Percentiles rank a stretch among this genome's conserved stretches.
phyloP scores from a whole-genome alignment of 2,329 filamentous ascomycete genomes.

The Xylariaceae sp. region DNA sequence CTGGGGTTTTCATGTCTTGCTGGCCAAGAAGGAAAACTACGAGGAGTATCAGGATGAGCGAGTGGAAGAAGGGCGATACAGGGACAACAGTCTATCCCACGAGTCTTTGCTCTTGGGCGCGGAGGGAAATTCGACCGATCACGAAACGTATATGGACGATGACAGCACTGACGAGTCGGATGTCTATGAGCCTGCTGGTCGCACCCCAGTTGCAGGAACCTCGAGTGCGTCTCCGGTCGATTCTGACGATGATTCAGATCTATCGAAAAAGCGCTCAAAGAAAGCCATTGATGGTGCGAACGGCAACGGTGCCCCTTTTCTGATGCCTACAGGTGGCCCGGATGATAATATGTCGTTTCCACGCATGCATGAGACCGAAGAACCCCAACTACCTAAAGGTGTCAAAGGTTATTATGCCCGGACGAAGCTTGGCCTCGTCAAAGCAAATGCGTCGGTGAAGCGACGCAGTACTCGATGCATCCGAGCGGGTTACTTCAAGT shows the following conservation, averaged over 20 bases:
- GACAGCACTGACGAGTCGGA: conserved; percentile 39
- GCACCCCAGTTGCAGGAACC: conserved; percentile 47
- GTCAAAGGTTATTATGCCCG: conserved; percentile 37
- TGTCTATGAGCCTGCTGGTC: conserved; percentile 50
- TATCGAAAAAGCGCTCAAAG: conserved; percentile 23
- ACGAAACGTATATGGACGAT: conserved; percentile 14
- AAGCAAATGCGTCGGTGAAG: conserved; percentile 11
- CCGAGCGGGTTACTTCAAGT: conserved; percentile 6
- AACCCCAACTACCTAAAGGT: conserved; percentile 36
- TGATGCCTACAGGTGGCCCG: conserved; percentile 35
- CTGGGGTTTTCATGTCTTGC: conserved; percentile 92
- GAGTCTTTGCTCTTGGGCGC: conserved; percentile 43
- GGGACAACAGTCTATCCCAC: conserved; percentile 38
- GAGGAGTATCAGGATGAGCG: conserved; percentile 56
- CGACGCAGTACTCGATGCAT: conserved; percentile 1
- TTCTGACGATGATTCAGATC: conserved; percentile 41
- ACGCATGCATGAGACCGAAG: conserved; percentile 42
- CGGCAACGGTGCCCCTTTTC: conserved; percentile 19
- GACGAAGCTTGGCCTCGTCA: conserved; percentile 28
- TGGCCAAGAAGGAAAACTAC: conserved; percentile 79
- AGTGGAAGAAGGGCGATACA: conserved; percentile 56
- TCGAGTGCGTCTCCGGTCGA: conserved; percentile 46
- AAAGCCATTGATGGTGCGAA: conserved; percentile 24
- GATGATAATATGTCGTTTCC: conserved; percentile 62
- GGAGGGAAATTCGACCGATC: conserved; percentile 34